These are phyloP conservation scores for Psilocybe subaeruginosa DNA, from an alignment of 768 basidiomycete species.

Conservation along the genomic window DNA sequence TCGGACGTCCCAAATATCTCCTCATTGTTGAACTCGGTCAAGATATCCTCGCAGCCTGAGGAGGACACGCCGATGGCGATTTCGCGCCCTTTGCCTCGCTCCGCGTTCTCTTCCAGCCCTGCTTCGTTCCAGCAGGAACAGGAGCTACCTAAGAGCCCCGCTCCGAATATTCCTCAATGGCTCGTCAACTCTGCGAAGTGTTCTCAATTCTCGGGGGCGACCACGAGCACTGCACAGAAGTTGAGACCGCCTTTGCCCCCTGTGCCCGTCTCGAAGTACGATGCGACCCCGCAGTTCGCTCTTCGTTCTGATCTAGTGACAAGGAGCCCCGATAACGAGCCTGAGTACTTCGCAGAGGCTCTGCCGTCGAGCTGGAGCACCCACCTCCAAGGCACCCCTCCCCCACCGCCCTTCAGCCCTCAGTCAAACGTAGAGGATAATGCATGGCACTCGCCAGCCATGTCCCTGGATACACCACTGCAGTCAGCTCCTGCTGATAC, in stretches of 20 bases:
- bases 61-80: neutral
- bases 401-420: neutral
- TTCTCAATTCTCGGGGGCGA: neutral
- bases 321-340: neutral
- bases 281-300: constrained; percentile 8
- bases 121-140: neutral
- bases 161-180: constrained; percentile 8
- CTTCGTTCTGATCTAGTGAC: neutral
- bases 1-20: neutral
- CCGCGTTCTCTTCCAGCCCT: neutral
- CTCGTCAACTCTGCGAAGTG: neutral
- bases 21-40: neutral
- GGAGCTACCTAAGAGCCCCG: neutral
- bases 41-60: neutral
- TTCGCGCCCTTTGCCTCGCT: neutral
- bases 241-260: constrained; percentile 8
- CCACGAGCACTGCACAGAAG: neutral
- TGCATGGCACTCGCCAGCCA: neutral
- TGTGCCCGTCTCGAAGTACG: neutral
- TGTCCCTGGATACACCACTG: neutral
- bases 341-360: constrained; percentile 2
- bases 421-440: no score
- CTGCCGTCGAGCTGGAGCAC: constrained; percentile 9
- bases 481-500: neutral
- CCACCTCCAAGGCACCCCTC: neutral